Conservation (phyloP, 345 rosid species). For the Aethionema arabicum region DNA sequence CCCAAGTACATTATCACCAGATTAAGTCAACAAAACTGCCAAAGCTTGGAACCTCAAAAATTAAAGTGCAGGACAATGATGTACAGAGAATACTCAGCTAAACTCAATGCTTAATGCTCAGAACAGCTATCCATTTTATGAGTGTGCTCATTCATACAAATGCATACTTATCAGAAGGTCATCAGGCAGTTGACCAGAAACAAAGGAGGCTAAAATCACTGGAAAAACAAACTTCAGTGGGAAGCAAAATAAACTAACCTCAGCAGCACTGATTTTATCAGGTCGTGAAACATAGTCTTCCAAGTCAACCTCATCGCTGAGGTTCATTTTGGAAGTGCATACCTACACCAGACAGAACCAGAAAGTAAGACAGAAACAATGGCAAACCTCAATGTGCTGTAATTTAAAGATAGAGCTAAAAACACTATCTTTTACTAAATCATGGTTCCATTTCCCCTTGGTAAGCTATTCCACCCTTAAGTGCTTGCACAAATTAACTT, state of each 20-base stretch:
- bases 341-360: conserved; percentile 53
- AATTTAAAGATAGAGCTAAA: not conserved
- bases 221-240: not conserved
- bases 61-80: conserved; percentile 8
- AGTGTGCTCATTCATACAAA: conserved; percentile 8
- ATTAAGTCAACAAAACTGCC: conserved; percentile 4
- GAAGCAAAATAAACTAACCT: conserved; percentile 56
- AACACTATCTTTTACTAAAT: not conserved
- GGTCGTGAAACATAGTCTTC: conserved; percentile 99
- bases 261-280: conserved; percentile 99
- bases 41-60: conserved; percentile 9
- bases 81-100: conserved; percentile 15
- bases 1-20: not conserved
- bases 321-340: conserved; percentile 96
- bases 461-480: conserved; percentile 14
- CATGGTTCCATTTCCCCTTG: conserved; percentile 7
- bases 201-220: not conserved
- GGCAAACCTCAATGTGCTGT: not conserved
- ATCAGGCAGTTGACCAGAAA: conserved; percentile 9
- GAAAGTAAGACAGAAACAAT: not conserved
- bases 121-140: not conserved
- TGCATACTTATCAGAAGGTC: not conserved
- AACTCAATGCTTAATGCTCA: conserved; percentile 1
- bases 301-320: conserved; percentile 95
- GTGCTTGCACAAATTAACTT: conserved; percentile 9